Evolutionary conservation across 495 filamentous ascomycete species (phyloP), one percentile per base, ranked within the genome.

Genomic region (Penicillium desertorum): DNA sequence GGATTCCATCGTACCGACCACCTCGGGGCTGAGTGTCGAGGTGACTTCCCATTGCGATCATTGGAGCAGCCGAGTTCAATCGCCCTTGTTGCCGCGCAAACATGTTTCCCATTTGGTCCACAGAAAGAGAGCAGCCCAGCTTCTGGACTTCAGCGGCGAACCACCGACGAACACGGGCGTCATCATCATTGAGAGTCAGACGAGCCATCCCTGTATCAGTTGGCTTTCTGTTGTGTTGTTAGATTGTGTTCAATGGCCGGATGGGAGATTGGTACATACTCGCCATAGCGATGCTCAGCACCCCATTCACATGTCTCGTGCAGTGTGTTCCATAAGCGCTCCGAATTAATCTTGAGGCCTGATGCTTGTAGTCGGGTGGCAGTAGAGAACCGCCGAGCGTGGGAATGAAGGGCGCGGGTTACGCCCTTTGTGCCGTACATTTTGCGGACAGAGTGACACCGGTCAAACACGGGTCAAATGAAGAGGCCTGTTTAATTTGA

Each of bases 1-100:
- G 69, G 22, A 92, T 87, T 4, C 88, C 89, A 65, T 91, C 89
- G 56, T 76, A 79, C 41, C 88, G 72, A n/a, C 88, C 89, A 2
- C 88, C 88, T 1, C 75, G 83, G 5, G 89, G 89, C 70, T 90
- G 85, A 1, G 88, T 79, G 51, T 81, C 78, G 4, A 80, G 57
- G 55, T 81, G 77, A 22, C 74, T 77, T 19, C 78, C 78, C 70
- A 78, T 74, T 1, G 65, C 78, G 45, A 74, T 81, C 63, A 71
- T 70, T 3, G 73, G 73, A 1, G 59, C 60, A 5, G 67, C 65
- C 0, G 70, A 73, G 19, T 71, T 66, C 22, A 69, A 64, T n/a
- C 68, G 63, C 0, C 87, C 87, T 1, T 80, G 69, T 25, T 82
- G 78, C 0, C 85, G 66, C 3, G 88, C 87, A 67, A 90, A 92